Evolutionary conservation across 2,329 filamentous ascomycete species (phyloP).

Genomic region (Colletotrichum somersetense): DNA sequence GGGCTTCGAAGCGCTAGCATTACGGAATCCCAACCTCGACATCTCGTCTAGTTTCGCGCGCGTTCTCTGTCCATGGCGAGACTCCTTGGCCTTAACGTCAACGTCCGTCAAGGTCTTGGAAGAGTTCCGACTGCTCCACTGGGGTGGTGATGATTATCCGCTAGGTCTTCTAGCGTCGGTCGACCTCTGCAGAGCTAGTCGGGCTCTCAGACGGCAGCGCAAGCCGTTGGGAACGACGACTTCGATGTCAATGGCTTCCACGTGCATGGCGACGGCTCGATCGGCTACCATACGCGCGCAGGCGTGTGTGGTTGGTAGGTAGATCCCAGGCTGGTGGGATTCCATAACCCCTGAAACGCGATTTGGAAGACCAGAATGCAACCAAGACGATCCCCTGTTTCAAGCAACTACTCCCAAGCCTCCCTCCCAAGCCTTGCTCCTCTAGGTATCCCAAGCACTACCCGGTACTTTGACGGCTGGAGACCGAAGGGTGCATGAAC

Average conservation of each 20-base stretch:
- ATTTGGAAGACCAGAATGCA: slow-evolving; percentile 29
- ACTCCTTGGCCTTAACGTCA: slow-evolving; percentile 15
- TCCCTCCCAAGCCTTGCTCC: neutral
- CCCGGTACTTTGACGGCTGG: neutral
- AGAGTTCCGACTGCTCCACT: neutral
- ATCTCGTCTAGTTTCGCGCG: neutral
- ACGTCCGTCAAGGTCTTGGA: slow-evolving; percentile 26
- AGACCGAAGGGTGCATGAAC: slow-evolving; percentile 38
- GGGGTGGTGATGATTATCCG: neutral
- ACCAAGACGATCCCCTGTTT: slow-evolving; percentile 41
- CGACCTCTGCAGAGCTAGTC: slow-evolving; percentile 20
- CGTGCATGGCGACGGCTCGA: neutral
- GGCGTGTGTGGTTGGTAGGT: slow-evolving; percentile 6
- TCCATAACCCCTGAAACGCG: slow-evolving; percentile 36
- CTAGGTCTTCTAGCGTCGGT: slow-evolving; percentile 21
- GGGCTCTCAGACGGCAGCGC: slow-evolving; percentile 13
- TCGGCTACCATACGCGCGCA: neutral
- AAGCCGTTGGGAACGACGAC: slow-evolving; percentile 12
- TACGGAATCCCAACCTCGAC: slow-evolving; percentile 10
- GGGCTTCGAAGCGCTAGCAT: slow-evolving; percentile 20
- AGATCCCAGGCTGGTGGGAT: slow-evolving; percentile 15
- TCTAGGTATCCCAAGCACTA: neutral
- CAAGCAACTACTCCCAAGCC: slow-evolving; percentile 19
- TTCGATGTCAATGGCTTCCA: slow-evolving; percentile 10
- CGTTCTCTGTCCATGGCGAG: neutral